Evolutionary conservation across 768 basidiomycete genomes (phyloP).

Genomic region (Tulasnella sp.): DNA sequence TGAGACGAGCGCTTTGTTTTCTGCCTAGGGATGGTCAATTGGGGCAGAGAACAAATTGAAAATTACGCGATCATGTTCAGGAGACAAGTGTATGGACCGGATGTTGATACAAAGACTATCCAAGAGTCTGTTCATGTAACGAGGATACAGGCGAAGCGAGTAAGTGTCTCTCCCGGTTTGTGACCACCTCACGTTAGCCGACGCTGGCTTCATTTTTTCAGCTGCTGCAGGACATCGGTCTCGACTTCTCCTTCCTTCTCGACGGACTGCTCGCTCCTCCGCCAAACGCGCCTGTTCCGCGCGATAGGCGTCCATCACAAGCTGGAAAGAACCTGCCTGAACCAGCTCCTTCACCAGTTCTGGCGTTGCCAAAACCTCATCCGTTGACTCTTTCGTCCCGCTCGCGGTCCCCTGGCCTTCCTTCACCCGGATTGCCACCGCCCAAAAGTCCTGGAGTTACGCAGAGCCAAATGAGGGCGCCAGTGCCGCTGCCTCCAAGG

Average conservation of each 20-base stretch:
- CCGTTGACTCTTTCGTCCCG: neutral
- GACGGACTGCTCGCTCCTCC: constrained; percentile 52
- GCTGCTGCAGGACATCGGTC: constrained; percentile 88
- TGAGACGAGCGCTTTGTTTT: neutral
- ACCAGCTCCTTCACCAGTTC: neutral
- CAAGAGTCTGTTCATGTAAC: constrained; percentile 77
- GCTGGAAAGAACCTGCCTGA: neutral
- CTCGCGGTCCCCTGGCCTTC: neutral
- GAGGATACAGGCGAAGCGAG: constrained; percentile 77
- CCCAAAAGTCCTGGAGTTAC: neutral
- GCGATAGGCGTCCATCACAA: neutral
- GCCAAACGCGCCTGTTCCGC: neutral
- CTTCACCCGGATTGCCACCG: neutral
- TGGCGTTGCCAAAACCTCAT: neutral
- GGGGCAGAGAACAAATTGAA: constrained; percentile 85
- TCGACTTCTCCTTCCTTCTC: constrained; percentile 93
- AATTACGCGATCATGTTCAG: constrained; percentile 78
- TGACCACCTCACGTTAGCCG: neutral
- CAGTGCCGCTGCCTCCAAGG: constrained; percentile 18
- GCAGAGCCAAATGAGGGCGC: neutral
- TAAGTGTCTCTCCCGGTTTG: constrained; percentile 36
- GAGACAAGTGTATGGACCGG: constrained; percentile 85
- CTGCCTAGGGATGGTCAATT: constrained; percentile 78
- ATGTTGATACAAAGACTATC: constrained; percentile 63
- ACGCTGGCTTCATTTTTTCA: constrained; percentile 34